Conservation (phyloP, 176 grass and related monocot species). For the Guadua angustifolia region DNA sequence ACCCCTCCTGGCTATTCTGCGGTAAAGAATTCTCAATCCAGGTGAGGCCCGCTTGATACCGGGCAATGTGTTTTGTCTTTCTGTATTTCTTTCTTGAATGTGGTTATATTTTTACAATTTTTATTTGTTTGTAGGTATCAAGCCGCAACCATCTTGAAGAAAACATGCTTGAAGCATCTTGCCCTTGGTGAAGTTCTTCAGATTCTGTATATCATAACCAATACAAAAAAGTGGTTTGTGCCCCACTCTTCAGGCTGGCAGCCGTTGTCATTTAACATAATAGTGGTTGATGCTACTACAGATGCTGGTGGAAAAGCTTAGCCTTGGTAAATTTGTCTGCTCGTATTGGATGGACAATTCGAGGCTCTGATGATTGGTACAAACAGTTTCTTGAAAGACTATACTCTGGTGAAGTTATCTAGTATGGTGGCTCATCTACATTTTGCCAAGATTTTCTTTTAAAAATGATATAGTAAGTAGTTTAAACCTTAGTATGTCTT, state of each 20-base stretch:
- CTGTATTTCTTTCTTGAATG: constrained; percentile 28
- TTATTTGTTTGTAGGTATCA: constrained; percentile 69
- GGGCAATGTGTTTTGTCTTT: constrained; percentile 13
- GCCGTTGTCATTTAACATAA: constrained; percentile 69
- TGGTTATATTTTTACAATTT: constrained; percentile 7
- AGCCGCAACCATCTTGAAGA: constrained; percentile 77
- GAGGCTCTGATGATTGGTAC: constrained; percentile 37
- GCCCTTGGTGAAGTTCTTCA: constrained; percentile 83
- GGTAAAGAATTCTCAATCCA: constrained; percentile 68
- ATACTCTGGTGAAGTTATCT: constrained; percentile 31
- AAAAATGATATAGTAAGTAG: neutral
- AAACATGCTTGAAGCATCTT: constrained; percentile 69
- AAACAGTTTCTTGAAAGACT: constrained; percentile 13
- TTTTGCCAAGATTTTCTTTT: constrained; percentile 14
- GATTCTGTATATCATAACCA: constrained; percentile 68
- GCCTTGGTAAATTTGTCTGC: constrained; percentile 16
- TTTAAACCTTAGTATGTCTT: constrained; percentile 29
- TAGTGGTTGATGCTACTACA: constrained; percentile 47
- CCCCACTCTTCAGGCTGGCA: constrained; percentile 82
- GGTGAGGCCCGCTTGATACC: constrained; percentile 49
- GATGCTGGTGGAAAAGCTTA: constrained; percentile 46
- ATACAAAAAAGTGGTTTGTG: constrained; percentile 80
- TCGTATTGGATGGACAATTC: neutral
- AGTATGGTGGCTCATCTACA: constrained; percentile 20
- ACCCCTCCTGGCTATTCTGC: constrained; percentile 47